These are phyloP conservation scores for Coniochaeta hoffmannii DNA, from an alignment of 2,329 filamentous ascomycete genomes.

Conservation along the genomic window DNA sequence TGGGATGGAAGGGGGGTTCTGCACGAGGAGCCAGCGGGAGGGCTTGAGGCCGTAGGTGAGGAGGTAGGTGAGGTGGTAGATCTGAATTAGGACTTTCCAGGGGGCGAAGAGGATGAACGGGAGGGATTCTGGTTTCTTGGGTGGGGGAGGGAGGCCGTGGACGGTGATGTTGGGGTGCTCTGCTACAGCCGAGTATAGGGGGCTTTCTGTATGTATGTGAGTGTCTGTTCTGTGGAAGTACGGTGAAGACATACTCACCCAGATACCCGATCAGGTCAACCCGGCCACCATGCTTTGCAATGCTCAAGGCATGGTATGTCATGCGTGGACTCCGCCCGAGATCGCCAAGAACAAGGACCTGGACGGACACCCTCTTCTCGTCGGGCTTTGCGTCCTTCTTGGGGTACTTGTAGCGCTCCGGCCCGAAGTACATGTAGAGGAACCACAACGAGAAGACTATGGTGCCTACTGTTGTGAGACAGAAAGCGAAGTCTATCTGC, in stretches of 20 bases:
- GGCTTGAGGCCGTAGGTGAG: conserved; percentile 70
- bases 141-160: conserved; percentile 61
- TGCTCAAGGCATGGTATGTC: conserved; percentile 95
- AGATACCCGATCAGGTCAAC: conserved; percentile 86
- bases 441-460: conserved; percentile 4
- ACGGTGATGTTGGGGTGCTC: conserved; percentile 63
- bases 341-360: conserved; percentile 88
- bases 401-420: conserved; percentile 10
- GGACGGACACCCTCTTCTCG: conserved; percentile 37
- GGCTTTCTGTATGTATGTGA: conserved; percentile 51
- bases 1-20: conserved; percentile 94
- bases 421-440: conserved; percentile 12
- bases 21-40: conserved; percentile 75
- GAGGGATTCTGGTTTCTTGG: conserved; percentile 54
- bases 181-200: conserved; percentile 70
- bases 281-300: conserved; percentile 70
- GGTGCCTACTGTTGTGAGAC: neutral
- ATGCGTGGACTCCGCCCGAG: conserved; percentile 94
- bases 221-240: conserved; percentile 5
- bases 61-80: conserved; percentile 60
- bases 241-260: conserved; percentile 40
- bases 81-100: conserved; percentile 79
- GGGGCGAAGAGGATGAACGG: conserved; percentile 75
- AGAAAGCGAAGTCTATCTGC: neutral
- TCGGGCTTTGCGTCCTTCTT: conserved; percentile 9